A percentile compares a stretch with the other conserved stretches of the same genome.
These are phyloP conservation scores for Geoglossum cookeanum DNA, from an alignment of 2,329 filamentous ascomycete genomes.

Conservation along the genomic window DNA sequence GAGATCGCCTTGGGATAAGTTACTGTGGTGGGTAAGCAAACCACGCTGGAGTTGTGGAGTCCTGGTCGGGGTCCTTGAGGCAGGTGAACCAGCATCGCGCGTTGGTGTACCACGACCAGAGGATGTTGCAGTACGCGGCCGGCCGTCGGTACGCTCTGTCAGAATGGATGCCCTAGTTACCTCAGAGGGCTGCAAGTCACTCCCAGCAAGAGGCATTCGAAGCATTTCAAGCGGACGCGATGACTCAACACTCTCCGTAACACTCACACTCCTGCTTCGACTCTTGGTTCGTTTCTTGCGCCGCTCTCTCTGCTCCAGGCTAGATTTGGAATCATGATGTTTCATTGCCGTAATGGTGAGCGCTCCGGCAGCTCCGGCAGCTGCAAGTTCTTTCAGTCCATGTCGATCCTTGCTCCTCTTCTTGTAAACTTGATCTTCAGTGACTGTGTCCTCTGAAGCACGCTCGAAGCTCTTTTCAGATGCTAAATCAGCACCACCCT, in stretches of 20 bases:
- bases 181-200: conserved; percentile 70
- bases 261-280: conserved; percentile 30
- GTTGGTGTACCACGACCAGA: conserved; percentile 30
- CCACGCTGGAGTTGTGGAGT: conserved; percentile 28
- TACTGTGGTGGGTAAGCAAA: conserved; percentile 48
- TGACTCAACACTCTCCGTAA: conserved; percentile 34
- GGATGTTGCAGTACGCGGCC: conserved; percentile 24
- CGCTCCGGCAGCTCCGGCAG: conserved; percentile 35
- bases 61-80: conserved; percentile 39
- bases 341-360: conserved; percentile 43
- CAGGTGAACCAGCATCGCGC: conserved; percentile 34
- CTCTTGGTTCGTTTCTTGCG: conserved; percentile 30
- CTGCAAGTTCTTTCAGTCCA: conserved; percentile 32
- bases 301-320: conserved; percentile 26
- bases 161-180: conserved; percentile 74
- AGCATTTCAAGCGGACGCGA: conserved; percentile 37
- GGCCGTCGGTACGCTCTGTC: conserved; percentile 59
- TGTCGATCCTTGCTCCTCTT: conserved; percentile 28
- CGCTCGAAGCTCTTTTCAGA: conserved; percentile 27
- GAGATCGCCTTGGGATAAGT: conserved; percentile 32
- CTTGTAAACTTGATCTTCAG: conserved; percentile 31
- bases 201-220: conserved; percentile 65
- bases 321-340: conserved; percentile 45
- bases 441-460: conserved; percentile 27
- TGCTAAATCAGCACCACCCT: conserved; percentile 24